phyloP scores from a whole-genome alignment of 139 green algal genomes.

The Closterium sp. region DNA sequence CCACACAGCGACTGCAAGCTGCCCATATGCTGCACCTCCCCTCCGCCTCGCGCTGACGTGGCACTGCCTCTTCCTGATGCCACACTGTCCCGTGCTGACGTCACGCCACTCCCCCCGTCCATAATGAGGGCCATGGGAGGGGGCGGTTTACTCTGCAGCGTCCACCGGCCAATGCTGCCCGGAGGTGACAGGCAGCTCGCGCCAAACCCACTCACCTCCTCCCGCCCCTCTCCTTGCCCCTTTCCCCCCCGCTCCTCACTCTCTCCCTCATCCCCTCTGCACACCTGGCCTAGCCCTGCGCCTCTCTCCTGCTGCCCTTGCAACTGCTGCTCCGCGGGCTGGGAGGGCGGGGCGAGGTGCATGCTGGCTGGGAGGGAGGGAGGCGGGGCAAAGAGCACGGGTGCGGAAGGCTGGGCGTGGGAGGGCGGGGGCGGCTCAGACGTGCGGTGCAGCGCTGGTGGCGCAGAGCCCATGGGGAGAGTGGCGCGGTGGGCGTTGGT shows the following conservation, averaged over 20 bases:
- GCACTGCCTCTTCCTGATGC: not conserved
- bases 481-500: not conserved
- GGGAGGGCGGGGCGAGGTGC: not conserved
- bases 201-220: not conserved
- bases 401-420: not conserved
- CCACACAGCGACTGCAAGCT: not conserved
- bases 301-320: not conserved
- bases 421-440: not conserved
- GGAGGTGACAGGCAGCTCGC: not conserved
- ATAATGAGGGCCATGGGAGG: not conserved
- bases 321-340: not conserved
- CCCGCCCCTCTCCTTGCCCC: not conserved
- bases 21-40: not conserved
- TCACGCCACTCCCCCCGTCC: not conserved
- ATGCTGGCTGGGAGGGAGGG: not conserved
- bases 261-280: not conserved
- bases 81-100: not conserved
- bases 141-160: not conserved
- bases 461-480: not conserved
- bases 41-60: not conserved
- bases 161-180: not conserved
- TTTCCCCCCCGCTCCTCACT: not conserved
- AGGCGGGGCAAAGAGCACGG: not conserved
- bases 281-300: no score
- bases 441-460: not conserved